Percentiles rank a stretch among this genome's conserved stretches.
phyloP scores from a whole-genome alignment of 2,329 filamentous ascomycete genomes.

The Stemphylium beticola region DNA sequence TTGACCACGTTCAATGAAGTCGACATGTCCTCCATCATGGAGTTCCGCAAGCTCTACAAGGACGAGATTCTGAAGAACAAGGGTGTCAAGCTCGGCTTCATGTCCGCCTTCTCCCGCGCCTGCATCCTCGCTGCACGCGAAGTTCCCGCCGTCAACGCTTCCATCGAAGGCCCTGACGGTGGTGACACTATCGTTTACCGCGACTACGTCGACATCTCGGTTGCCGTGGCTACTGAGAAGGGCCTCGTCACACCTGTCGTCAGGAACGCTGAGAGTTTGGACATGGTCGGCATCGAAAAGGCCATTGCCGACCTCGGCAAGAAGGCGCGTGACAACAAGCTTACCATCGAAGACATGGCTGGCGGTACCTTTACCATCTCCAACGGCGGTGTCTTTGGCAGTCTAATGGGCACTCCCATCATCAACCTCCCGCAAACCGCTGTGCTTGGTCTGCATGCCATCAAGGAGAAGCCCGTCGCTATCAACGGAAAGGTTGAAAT shows the following conservation, averaged over 20 bases:
- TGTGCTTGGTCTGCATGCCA: slow-evolving; percentile 91
- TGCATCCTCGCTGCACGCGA: slow-evolving; percentile 92
- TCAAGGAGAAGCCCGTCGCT: slow-evolving; percentile 90
- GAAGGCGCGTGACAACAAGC: slow-evolving; percentile 95
- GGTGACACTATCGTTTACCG: slow-evolving; percentile 98
- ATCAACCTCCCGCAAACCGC: slow-evolving; percentile 96
- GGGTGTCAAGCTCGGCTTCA: slow-evolving; percentile 98
- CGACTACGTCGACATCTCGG: slow-evolving; percentile 97
- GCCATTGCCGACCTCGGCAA: slow-evolving; percentile 92
- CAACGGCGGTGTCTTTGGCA: slow-evolving; percentile 96
- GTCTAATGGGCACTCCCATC: slow-evolving; percentile 95
- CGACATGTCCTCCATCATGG: slow-evolving; percentile 97
- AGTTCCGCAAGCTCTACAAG: slow-evolving; percentile 97
- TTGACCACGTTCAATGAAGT: slow-evolving; percentile 99
- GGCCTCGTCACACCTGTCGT: slow-evolving; percentile 96
- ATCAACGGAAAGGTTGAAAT: slow-evolving; percentile 95
- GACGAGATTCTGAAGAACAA: slow-evolving; percentile 95
- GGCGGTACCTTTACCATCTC: slow-evolving; percentile 98
- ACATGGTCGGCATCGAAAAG: slow-evolving; percentile 87
- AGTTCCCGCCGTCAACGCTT: slow-evolving; percentile 92
- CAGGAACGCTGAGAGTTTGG: slow-evolving; percentile 87
- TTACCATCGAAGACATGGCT: slow-evolving; percentile 99
- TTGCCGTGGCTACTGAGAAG: slow-evolving; percentile 97
- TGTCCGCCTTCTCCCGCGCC: slow-evolving; percentile 95
- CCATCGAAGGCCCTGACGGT: slow-evolving; percentile 92